These are phyloP conservation scores for Schwanniomyces etchellsii DNA, from an alignment of 1,139 yeast species.

Conservation along the genomic window DNA sequence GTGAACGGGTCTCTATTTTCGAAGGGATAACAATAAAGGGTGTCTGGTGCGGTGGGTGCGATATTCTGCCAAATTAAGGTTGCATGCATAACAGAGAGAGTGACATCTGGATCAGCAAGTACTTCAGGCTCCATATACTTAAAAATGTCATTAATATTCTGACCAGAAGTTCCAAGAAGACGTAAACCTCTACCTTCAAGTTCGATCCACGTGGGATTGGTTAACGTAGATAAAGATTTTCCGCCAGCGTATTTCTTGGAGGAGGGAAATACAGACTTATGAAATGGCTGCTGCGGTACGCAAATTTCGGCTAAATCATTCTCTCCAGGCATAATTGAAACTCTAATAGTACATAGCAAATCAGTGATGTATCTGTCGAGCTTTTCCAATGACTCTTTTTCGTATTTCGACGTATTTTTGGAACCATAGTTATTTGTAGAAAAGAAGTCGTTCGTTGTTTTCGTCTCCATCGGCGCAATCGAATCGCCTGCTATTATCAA, in stretches of 20 bases:
- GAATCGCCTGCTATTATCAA: constrained; percentile 77
- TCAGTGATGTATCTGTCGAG: constrained; percentile 59
- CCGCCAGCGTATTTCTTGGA: constrained; percentile 40
- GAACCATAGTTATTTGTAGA: constrained; percentile 46
- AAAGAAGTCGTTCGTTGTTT: constrained; percentile 23
- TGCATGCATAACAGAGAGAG: constrained; percentile 53
- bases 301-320: constrained; percentile 79
- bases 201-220: constrained; percentile 75
- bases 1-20: constrained; percentile 79
- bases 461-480: constrained; percentile 29
- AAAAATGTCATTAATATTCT: constrained; percentile 70
- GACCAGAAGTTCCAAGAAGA: constrained; percentile 76
- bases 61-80: constrained; percentile 80
- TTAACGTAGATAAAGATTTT: constrained; percentile 38
- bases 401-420: constrained; percentile 45
- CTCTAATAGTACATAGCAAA: constrained; percentile 55
- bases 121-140: constrained; percentile 44
- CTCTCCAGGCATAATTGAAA: constrained; percentile 79
- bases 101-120: constrained; percentile 18
- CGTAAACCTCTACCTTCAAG: constrained; percentile 45
- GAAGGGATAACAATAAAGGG: constrained; percentile 85
- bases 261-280: constrained; percentile 59
- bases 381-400: constrained; percentile 30
- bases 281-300: constrained; percentile 87
- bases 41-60: constrained; percentile 96